These are phyloP conservation scores for Paraphaeosphaeria minitans DNA, from an alignment of 2,329 filamentous ascomycete species.

Conservation along the genomic window DNA sequence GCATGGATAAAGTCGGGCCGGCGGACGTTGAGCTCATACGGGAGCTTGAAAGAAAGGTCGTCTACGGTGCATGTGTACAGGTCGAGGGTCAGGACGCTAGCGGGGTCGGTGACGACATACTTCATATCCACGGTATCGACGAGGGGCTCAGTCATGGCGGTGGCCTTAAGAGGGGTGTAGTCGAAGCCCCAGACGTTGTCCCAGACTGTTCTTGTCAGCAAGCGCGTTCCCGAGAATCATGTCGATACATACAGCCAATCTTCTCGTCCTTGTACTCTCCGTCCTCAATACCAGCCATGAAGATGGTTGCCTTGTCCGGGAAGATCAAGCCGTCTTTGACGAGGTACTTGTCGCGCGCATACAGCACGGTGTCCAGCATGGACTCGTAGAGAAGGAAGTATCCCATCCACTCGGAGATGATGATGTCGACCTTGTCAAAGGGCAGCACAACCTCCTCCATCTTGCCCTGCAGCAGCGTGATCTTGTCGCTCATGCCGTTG, in stretches of 20 bases:
- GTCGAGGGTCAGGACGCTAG: conserved; percentile 83
- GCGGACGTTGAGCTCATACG: conserved; percentile 76
- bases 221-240: background rate
- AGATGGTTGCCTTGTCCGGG: conserved; percentile 98
- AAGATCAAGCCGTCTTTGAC: conserved; percentile 89
- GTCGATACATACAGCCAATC: conserved; percentile 76
- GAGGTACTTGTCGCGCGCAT: conserved; percentile 92
- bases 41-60: conserved; percentile 82
- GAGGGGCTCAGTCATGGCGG: conserved; percentile 90
- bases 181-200: conserved; percentile 99
- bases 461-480: conserved; percentile 97
- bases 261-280: conserved; percentile 99
- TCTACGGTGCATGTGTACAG: conserved; percentile 85
- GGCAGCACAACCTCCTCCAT: conserved; percentile 98
- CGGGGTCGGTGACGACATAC: conserved; percentile 92
- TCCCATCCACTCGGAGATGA: conserved; percentile 99
- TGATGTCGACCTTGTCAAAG: conserved; percentile 96
- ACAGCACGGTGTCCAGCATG: conserved; percentile 98
- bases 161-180: conserved; percentile 91
- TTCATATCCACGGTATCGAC: conserved; percentile 98
- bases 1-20: conserved; percentile 96
- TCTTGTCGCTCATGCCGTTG: conserved; percentile 94
- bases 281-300: conserved; percentile 95
- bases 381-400: conserved; percentile 98
- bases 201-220: conserved; percentile 71